Conservation (phyloP, 495 filamentous ascomycete genomes). For the Aspergillus cristatus region DNA sequence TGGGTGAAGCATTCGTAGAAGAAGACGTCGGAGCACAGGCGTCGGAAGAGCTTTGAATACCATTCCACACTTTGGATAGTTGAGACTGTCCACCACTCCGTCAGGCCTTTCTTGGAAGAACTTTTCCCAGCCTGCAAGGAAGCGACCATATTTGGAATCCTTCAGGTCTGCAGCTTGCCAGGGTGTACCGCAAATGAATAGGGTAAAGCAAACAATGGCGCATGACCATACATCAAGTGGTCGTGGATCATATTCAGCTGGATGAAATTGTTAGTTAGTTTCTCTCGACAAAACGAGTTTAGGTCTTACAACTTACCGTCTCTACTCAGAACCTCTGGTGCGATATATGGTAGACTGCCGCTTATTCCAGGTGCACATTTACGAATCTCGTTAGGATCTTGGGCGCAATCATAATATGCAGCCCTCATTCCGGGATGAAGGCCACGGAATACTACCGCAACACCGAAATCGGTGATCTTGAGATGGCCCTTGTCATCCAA, state of each 20-base stretch:
- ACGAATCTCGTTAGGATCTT: constrained; percentile 54
- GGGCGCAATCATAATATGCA: constrained; percentile 55
- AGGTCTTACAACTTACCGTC: constrained; percentile 33
- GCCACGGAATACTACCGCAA: constrained; percentile 65
- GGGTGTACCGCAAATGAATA: constrained; percentile 53
- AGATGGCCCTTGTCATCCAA: constrained; percentile 58
- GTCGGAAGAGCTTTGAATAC: constrained; percentile 37
- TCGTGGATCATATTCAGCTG: constrained; percentile 61
- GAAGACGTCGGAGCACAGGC: constrained; percentile 47
- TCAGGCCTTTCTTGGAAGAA: constrained; percentile 46
- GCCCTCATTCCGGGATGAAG: constrained; percentile 60
- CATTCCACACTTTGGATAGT: constrained; percentile 43
- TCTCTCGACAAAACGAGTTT: too few relatives aligned
- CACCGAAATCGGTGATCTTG: constrained; percentile 77
- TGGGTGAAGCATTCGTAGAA: constrained; percentile 71
- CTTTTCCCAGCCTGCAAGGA: constrained; percentile 53
- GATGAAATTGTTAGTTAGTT: constrained; percentile 1
- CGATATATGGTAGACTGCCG: constrained; percentile 68
- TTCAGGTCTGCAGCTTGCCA: constrained; percentile 50
- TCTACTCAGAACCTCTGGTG: constrained; percentile 65
- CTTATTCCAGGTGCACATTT: constrained; percentile 63
- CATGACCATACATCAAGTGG: constrained; percentile 71
- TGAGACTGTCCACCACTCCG: constrained; percentile 35
- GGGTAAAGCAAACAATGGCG: constrained; percentile 61
- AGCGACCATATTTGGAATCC: constrained; percentile 43